phyloP scores from a whole-genome alignment of 75 land plant species.

The Azolla pinnata region DNA sequence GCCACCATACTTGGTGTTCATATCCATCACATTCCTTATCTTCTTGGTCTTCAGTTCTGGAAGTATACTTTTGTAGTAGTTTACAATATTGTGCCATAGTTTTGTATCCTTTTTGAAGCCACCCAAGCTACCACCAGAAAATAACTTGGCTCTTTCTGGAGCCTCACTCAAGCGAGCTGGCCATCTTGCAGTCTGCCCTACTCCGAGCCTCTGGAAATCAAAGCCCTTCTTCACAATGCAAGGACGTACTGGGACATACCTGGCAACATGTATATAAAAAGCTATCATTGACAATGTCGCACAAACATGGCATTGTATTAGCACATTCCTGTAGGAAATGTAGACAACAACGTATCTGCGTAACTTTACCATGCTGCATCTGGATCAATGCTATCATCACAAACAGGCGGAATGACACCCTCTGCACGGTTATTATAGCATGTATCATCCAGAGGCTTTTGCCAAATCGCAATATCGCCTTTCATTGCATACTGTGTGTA shows the following conservation, averaged over 20 bases:
- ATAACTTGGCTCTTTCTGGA: conserved; percentile 42
- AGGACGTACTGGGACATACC: conserved; percentile 64
- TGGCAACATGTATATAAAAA: background rate
- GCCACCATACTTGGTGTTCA: conserved; percentile 84
- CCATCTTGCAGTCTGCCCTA: conserved; percentile 58
- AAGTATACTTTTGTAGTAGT: conserved; percentile 64
- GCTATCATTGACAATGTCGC: background rate
- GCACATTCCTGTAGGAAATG: no score
- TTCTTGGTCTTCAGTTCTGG: conserved; percentile 50
- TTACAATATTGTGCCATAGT: conserved; percentile 46
- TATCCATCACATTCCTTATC: conserved; percentile 89
- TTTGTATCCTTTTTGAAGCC: conserved; percentile 54
- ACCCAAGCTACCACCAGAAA: conserved; percentile 45
- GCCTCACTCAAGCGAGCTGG: conserved; percentile 51
- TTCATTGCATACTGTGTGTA: conserved; percentile 56
- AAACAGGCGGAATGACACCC: conserved; percentile 56
- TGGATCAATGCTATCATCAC: conserved; percentile 74
- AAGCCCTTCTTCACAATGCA: conserved; percentile 47
- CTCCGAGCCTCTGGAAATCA: conserved; percentile 27
- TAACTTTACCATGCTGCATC: conserved; percentile 62
- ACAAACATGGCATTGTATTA: background rate
- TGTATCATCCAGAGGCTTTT: conserved; percentile 48
- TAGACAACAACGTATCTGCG: no score
- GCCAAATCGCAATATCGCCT: conserved; percentile 88
- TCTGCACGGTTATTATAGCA: conserved; percentile 52